phyloP scores from a whole-genome alignment of 2,329 filamentous ascomycete genomes.

The Penicillium sp. region DNA sequence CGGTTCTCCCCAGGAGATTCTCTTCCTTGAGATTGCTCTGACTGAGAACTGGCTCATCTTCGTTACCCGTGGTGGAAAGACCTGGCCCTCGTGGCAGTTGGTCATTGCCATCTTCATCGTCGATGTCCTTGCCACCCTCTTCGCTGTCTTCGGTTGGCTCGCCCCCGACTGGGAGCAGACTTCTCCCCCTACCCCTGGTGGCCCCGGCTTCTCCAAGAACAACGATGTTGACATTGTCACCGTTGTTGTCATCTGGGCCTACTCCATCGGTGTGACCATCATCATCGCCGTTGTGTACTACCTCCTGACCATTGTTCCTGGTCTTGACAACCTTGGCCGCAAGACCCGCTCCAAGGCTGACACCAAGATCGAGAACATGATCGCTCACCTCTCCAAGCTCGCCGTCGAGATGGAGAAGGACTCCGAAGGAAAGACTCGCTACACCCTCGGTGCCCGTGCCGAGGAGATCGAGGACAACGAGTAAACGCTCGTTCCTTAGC shows the following conservation, averaged over 20 bases:
- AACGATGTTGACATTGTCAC: constrained; percentile 52
- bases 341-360: constrained; percentile 45
- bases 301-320: constrained; percentile 39
- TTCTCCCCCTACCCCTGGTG: constrained; percentile 23
- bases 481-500: constrained; percentile 26
- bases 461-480: constrained; percentile 41
- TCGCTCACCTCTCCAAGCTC: constrained; percentile 45
- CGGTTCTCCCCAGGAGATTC: constrained; percentile 64
- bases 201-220: constrained; percentile 34
- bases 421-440: constrained; percentile 39
- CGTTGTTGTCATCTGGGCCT: constrained; percentile 46
- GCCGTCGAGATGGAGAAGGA: constrained; percentile 45
- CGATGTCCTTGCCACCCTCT: constrained; percentile 62
- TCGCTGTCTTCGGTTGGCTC: constrained; percentile 68
- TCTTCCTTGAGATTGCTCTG: constrained; percentile 84
- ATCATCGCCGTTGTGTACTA: constrained; percentile 48
- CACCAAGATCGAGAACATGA: constrained; percentile 48
- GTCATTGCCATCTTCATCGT: constrained; percentile 62
- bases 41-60: constrained; percentile 97
- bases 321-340: constrained; percentile 45
- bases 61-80: constrained; percentile 76
- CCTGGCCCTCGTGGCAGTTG: constrained; percentile 66
- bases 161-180: constrained; percentile 41
- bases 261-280: constrained; percentile 47
- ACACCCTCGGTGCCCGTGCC: constrained; percentile 36